Base-by-base conservation (phyloP, 345 rosid genomes). In the Litchi chinensis region DNA sequence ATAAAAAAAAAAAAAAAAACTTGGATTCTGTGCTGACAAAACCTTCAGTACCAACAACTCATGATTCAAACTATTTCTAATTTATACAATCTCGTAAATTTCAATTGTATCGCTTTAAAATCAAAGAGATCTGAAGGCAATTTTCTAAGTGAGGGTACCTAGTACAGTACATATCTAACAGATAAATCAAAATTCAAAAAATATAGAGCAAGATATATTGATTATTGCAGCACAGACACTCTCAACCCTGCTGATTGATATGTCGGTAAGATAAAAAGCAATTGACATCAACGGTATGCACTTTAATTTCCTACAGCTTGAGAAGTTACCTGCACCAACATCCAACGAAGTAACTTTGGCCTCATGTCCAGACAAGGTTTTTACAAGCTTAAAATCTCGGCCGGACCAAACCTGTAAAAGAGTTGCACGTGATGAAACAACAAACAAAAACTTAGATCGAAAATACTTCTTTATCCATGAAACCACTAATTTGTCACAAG, bases 381-480 rank as follows among this genome's bases (percentile, higher is more conserved):
- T 96, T 13, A 94, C 92, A 60, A 90, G 98, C 88, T 93, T 91
- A 79, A 94, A 96, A 80, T 96, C 97, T 79, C 89, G 83, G 44
- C 95, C 95, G 0, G 99, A 96, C 99, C 99, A 94, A 76, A 96
- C 92, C 97, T 96, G 89, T 70, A 52, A 67, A 18, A 80, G 16
- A 57, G 73, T 71, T 43, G 52, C 28, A 81, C 50, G 71, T 28
- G 39, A 60, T 63, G 24, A 78, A 76, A 80, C 63, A 65, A 82
- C 43, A 52, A 78, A 65, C 64, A 81, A 28, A 78, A 81, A 67
- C 5, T 54, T 68, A 62, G 21, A 60, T 62, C 48, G 32, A 67
- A 43, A 79, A 67, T 54, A 77, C 60, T 46, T 5, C 21, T 70
- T 46, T 37, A 63, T 4, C 65, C 62, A 39, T 5, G 15, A 12